A percentile compares a stretch with the other conserved stretches of the same genome.
Evolutionary conservation across 2,329 filamentous ascomycete genomes (phyloP).

Genomic region (Sclerotiophoma versabilis): DNA sequence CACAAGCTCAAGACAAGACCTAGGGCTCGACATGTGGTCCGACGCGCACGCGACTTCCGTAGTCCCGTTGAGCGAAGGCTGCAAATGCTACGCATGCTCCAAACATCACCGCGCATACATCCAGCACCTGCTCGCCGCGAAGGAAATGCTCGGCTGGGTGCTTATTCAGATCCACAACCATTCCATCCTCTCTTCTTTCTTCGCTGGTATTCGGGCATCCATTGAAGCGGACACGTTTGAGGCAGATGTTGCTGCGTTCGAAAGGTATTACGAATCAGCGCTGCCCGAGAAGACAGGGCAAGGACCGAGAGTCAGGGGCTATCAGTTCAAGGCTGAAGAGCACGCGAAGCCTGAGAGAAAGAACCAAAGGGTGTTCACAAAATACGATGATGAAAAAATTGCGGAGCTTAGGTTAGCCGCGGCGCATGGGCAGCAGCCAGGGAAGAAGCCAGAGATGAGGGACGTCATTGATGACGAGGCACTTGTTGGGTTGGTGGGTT

Average conservation of each 20-base stretch:
- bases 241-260: conserved; percentile 66
- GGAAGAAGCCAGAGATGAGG: conserved; percentile 31
- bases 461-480: conserved; percentile 46
- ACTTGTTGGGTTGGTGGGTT: conserved; percentile 35
- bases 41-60: conserved; percentile 65
- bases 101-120: conserved; percentile 87
- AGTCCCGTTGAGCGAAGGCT: conserved; percentile 66
- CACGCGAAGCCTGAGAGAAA: conserved; percentile 41
- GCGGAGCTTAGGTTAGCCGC: conserved; percentile 28
- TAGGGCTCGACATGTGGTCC: conserved; percentile 83
- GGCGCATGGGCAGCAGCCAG: conserved; percentile 40
- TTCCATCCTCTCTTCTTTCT: conserved; percentile 74
- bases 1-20: conserved; percentile 34
- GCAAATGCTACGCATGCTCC: conserved; percentile 82
- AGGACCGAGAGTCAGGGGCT: conserved; percentile 64
- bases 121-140: conserved; percentile 84
- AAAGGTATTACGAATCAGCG: conserved; percentile 70
- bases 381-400: conserved; percentile 35
- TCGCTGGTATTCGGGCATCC: conserved; percentile 70
- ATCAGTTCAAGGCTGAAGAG: conserved; percentile 43
- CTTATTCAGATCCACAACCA: conserved; percentile 94
- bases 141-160: conserved; percentile 97
- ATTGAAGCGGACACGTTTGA: conserved; percentile 66
- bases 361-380: conserved; percentile 43
- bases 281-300: conserved; percentile 78